These are phyloP conservation scores for Ophiosphaerella korrae DNA, from an alignment of 2,329 filamentous ascomycete species.

Conservation along the genomic window DNA sequence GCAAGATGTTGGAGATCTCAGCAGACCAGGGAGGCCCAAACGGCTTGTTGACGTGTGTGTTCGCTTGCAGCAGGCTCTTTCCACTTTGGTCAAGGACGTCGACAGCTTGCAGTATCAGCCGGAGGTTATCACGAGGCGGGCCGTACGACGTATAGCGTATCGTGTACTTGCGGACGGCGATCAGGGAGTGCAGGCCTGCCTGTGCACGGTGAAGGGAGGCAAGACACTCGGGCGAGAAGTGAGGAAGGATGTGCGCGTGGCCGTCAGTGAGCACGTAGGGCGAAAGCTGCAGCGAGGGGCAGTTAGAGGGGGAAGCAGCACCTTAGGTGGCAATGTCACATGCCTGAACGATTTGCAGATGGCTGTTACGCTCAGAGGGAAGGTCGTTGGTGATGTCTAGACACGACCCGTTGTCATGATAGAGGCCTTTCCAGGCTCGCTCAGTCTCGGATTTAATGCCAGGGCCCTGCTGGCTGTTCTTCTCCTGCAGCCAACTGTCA, in stretches of 20 bases:
- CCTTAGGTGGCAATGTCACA: conserved; percentile 1
- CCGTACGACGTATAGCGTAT: conserved; percentile 36
- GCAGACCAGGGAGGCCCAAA: conserved; percentile 10
- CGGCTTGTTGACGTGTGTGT: background rate
- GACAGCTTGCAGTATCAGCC: conserved; percentile 26
- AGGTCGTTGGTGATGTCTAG: conserved; percentile 31
- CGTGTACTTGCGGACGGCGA: conserved; percentile 30
- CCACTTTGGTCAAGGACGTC: conserved; percentile 15
- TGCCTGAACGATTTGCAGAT: conserved; percentile 33
- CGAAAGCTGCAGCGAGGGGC: conserved; percentile 7
- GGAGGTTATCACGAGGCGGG: conserved; percentile 22
- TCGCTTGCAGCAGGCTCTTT: background rate
- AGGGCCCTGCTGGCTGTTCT: conserved; percentile 9
- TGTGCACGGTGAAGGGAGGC: conserved; percentile 11
- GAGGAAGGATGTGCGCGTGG: conserved; percentile 20
- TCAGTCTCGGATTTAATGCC: conserved; percentile 11
- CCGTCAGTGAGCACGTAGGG: conserved; percentile 40
- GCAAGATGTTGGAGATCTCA: conserved; percentile 7
- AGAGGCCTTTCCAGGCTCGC: conserved; percentile 28
- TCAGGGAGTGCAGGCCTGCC: conserved; percentile 3
- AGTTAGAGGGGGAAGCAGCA: conserved; percentile 3
- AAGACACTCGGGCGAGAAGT: conserved; percentile 16
- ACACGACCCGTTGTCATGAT: conserved; percentile 43
- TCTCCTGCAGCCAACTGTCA: conserved; percentile 27
- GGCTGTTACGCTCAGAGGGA: conserved; percentile 7